Evolutionary conservation across 768 basidiomycete genomes (phyloP).

Genomic region (Gymnopilus junonius): DNA sequence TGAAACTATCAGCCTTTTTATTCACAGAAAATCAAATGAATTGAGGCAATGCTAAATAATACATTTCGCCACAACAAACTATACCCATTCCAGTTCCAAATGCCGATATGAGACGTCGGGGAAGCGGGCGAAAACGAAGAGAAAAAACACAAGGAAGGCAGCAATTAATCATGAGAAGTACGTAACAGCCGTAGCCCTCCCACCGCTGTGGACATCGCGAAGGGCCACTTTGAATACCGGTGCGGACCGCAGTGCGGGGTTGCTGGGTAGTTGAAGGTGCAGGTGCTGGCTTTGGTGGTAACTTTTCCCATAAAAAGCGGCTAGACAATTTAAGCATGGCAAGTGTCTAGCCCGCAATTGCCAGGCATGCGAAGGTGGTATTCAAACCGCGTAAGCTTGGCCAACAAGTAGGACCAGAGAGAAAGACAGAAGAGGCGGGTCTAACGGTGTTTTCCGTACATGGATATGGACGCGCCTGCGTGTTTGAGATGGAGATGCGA

Average conservation of each 20-base stretch:
- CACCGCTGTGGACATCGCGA: neutral
- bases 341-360: neutral
- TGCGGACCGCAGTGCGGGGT: neutral
- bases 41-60: neutral
- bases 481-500: slow-evolving; percentile 1
- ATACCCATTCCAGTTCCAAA: neutral
- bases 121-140: neutral
- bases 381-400: neutral
- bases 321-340: neutral
- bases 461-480: neutral
- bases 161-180: neutral
- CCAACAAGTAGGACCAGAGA: neutral
- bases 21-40: neutral
- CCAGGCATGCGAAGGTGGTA: neutral
- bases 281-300: neutral
- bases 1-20: neutral
- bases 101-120: neutral
- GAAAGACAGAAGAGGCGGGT: neutral
- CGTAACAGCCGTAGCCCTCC: neutral
- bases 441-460: neutral
- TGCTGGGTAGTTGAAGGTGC: neutral
- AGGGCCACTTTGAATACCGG: slow-evolving; percentile 5
- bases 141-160: neutral
- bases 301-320: neutral
- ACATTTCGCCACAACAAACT: neutral